phyloP scores from a whole-genome alignment of 1,284 basidiomycete genomes.

The Irpex sp. region DNA sequence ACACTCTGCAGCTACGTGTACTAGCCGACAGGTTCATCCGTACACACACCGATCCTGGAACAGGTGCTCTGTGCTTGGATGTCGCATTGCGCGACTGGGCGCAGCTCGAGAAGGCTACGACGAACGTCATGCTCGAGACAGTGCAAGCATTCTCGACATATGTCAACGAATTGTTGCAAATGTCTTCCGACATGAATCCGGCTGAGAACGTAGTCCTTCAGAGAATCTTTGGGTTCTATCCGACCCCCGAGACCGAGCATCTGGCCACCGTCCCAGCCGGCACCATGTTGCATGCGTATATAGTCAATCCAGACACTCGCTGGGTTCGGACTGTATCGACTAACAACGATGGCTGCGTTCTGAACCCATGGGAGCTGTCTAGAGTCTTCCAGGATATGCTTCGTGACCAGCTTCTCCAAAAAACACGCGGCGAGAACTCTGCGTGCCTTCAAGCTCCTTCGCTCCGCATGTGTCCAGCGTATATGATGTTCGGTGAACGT shows the following conservation, averaged over 20 bases:
- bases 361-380: not conserved
- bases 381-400: not conserved
- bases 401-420: not conserved
- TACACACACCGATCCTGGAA: conserved; percentile 31
- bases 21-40: conserved; percentile 24
- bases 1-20: not conserved
- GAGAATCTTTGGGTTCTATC: conserved; percentile 48
- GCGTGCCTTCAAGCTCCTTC: conserved; percentile 36
- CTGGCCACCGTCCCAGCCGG: conserved; percentile 32
- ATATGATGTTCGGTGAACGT: conserved; percentile 42
- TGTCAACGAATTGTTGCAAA: conserved; percentile 36
- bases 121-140: conserved; percentile 31
- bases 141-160: conserved; percentile 47
- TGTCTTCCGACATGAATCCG: conserved; percentile 37
- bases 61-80: conserved; percentile 52
- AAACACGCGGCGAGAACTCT: conserved; percentile 42
- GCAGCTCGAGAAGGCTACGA: conserved; percentile 25
- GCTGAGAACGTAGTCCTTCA: conserved; percentile 30
- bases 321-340: not conserved
- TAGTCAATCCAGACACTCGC: conserved; percentile 24
- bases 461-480: conserved; percentile 49
- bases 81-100: conserved; percentile 39
- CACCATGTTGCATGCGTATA: conserved; percentile 29
- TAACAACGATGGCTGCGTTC: not conserved
- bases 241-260: conserved; percentile 27